Evolutionary conservation across 2,329 filamentous ascomycete genomes (phyloP).

Genomic region (Hymenoscyphus albidus): DNA sequence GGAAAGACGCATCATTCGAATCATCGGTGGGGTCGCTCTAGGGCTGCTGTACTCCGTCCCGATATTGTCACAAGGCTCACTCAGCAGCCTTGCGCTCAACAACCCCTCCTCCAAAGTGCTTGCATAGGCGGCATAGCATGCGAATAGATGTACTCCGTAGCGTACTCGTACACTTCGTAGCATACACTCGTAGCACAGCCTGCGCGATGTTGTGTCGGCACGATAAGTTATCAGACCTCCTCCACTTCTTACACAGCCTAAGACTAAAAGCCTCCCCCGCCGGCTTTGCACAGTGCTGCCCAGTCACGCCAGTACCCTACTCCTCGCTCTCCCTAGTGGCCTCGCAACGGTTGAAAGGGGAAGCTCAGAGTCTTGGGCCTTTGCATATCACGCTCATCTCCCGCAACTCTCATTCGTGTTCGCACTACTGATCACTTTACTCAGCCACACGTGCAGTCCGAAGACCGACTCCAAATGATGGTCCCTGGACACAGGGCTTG

Average conservation of each 20-base stretch:
- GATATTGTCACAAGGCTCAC: background rate
- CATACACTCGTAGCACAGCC: background rate
- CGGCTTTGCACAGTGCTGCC: no score
- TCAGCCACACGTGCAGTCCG: background rate
- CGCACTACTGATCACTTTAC: background rate
- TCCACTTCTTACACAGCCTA: background rate
- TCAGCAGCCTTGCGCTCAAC: background rate
- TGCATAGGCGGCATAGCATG: background rate
- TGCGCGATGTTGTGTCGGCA: background rate
- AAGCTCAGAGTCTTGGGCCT: background rate
- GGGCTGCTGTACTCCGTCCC: no score
- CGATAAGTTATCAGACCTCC: background rate
- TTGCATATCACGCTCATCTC: slow-evolving; percentile 1
- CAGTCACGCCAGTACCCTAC: no score
- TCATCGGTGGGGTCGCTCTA: background rate
- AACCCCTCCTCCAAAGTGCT: background rate
- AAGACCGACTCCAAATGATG: background rate
- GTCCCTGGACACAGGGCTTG: background rate
- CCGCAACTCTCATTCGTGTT: background rate
- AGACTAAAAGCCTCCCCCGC: no score
- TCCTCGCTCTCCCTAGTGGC: no score
- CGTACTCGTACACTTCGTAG: no score
- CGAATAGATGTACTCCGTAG: no score
- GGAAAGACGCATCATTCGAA: background rate
- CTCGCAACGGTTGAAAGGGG: no score